Conservation (phyloP, 2,329 filamentous ascomycete genomes). For the Colletotrichum noveboracense region DNA sequence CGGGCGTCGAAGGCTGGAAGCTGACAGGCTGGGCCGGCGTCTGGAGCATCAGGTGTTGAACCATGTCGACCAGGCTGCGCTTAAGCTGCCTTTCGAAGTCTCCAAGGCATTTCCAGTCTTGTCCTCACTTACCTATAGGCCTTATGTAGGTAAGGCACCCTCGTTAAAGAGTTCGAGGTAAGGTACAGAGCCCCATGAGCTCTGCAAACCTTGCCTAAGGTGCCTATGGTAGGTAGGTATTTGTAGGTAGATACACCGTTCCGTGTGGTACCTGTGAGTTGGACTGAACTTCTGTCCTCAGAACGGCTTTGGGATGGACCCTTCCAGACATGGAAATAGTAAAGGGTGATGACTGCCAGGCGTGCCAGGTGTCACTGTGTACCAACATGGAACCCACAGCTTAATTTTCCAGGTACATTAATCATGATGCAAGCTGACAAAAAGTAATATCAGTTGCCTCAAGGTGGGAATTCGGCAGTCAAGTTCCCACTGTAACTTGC, state of each 20-base stretch:
- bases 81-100: not conserved
- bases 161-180: not conserved
- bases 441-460: not conserved
- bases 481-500: not conserved
- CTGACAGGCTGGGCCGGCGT: slow-evolving; percentile 6
- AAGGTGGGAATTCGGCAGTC: not conserved
- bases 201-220: not conserved
- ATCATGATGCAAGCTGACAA: not conserved
- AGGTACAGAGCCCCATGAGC: not conserved
- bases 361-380: not conserved
- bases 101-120: not conserved
- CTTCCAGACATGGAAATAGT: not conserved
- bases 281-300: not conserved
- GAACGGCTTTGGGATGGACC: not conserved
- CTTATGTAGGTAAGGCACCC: not conserved
- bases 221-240: not conserved
- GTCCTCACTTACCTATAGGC: not conserved
- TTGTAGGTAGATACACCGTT: not conserved
- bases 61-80: not conserved
- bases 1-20: slow-evolving; percentile 4
- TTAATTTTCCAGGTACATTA: not conserved
- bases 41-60: not conserved
- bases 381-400: not conserved
- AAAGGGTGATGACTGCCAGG: not conserved
- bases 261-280: not conserved